Evolutionary conservation across 1,139 yeast genomes (phyloP).

Genomic region (Kurtzmaniella natalensis): DNA sequence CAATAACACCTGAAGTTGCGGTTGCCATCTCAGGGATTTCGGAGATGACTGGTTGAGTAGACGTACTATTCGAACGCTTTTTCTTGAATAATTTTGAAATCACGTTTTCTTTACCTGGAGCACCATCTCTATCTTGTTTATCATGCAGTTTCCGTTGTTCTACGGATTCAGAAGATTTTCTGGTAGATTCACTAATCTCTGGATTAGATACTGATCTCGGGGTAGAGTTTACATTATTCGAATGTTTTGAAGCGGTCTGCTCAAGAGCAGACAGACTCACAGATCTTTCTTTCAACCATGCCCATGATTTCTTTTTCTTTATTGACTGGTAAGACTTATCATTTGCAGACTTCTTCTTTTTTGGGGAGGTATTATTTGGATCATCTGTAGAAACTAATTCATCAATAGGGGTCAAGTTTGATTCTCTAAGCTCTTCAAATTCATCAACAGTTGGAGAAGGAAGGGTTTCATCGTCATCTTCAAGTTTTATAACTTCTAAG

Average conservation of each 20-base stretch:
- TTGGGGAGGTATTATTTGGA: slow-evolving; percentile 3
- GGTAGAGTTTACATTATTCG: slow-evolving; percentile 11
- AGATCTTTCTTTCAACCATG: slow-evolving; percentile 37
- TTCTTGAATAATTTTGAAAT: slow-evolving; percentile 43
- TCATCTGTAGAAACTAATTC: neutral
- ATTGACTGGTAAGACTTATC: slow-evolving; percentile 12
- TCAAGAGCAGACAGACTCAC: slow-evolving; percentile 27
- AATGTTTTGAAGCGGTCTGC: slow-evolving; percentile 7
- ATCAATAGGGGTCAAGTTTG: neutral
- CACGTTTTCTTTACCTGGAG: slow-evolving; percentile 34
- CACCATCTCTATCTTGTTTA: slow-evolving; percentile 8
- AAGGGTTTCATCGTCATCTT: neutral
- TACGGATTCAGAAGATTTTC: slow-evolving; percentile 3
- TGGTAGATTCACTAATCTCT: slow-evolving; percentile 13
- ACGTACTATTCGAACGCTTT: slow-evolving; percentile 19
- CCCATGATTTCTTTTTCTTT: slow-evolving; percentile 39
- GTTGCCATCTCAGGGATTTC: slow-evolving; percentile 3
- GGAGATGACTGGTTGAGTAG: no score
- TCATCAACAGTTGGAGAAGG: slow-evolving; percentile 1
- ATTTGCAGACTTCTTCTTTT: slow-evolving; percentile 2
- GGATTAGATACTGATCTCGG: slow-evolving; percentile 36
- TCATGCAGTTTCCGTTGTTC: slow-evolving; percentile 7
- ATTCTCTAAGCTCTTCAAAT: neutral
- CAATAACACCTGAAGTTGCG: slow-evolving; percentile 17
- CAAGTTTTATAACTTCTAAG: no score